These are phyloP conservation scores for Debaryomycetaceae sp. DNA, from an alignment of 1,139 yeast genomes.

Conservation along the genomic window DNA sequence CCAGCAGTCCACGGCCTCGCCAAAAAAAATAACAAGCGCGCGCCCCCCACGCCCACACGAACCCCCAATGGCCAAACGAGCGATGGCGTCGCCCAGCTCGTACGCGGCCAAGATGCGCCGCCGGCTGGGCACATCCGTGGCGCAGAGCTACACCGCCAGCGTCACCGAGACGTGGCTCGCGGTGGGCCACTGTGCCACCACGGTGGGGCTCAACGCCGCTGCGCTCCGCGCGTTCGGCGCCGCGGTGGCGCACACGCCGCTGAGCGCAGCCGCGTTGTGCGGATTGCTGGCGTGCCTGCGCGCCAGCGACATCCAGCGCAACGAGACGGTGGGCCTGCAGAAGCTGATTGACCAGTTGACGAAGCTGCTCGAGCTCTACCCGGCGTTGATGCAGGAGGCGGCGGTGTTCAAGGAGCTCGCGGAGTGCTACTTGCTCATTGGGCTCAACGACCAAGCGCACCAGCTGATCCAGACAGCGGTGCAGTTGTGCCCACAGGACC, in stretches of 20 bases:
- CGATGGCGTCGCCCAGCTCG: conserved; percentile 6
- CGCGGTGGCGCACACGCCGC: conserved; percentile 43
- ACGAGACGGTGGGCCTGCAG: conserved; percentile 38
- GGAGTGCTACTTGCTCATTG: conserved; percentile 44
- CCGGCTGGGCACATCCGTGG: conserved; percentile 4
- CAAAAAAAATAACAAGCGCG: conserved; percentile 1
- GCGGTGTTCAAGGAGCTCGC: conserved; percentile 44
- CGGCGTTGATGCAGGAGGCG: conserved; percentile 29
- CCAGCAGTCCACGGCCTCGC: too few species aligned
- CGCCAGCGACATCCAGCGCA: conserved; percentile 29
- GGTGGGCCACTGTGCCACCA: conserved; percentile 47
- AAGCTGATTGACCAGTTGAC: conserved; percentile 41
- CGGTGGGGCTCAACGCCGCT: conserved; percentile 34
- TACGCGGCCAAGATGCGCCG: conserved; percentile 2
- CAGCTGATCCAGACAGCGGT: conserved; percentile 44
- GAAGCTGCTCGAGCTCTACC: conserved; percentile 31
- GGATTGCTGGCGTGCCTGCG: conserved; percentile 41
- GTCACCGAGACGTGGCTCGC: conserved; percentile 47
- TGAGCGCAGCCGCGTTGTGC: conserved; percentile 35
- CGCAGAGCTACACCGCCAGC: conserved; percentile 14
- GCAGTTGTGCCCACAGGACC: conserved; percentile 37
- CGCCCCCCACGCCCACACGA: conserved; percentile 3
- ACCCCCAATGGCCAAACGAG: conserved; percentile 2
- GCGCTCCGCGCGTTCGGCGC: conserved; percentile 46
- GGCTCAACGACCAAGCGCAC: conserved; percentile 50